These are phyloP conservation scores for Cryphonectria parasitica DNA, from an alignment of 2,329 filamentous ascomycete species.

Conservation along the genomic window DNA sequence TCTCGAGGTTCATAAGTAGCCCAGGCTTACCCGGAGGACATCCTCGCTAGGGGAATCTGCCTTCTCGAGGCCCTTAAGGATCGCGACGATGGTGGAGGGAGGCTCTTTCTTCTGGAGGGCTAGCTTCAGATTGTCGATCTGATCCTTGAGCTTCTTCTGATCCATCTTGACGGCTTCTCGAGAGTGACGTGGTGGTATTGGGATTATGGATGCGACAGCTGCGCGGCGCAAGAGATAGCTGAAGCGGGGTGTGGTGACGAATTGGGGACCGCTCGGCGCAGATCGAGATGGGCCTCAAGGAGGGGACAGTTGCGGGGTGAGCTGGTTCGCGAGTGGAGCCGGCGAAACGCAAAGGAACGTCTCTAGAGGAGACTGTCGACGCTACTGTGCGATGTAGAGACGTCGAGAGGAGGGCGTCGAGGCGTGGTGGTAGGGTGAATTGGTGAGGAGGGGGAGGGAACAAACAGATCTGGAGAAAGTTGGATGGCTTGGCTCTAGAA, in stretches of 20 bases:
- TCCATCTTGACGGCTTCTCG: conserved; percentile 57
- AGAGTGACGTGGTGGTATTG: neutral
- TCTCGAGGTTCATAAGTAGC: neutral
- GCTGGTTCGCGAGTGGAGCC: neutral
- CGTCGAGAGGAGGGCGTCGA: neutral
- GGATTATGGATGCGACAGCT: neutral
- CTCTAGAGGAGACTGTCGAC: neutral
- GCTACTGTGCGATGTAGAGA: neutral
- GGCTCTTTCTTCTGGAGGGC: conserved; percentile 77
- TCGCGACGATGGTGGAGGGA: conserved; percentile 68
- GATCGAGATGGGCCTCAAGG: neutral
- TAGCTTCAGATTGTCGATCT: conserved; percentile 80
- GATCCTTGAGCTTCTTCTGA: conserved; percentile 76
- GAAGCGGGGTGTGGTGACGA: neutral
- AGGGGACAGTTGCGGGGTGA: neutral
- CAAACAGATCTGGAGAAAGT: neutral
- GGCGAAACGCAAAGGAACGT: neutral
- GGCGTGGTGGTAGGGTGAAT: neutral
- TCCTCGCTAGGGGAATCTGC: conserved; percentile 86
- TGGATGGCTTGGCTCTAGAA: neutral
- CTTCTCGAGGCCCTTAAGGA: conserved; percentile 79
- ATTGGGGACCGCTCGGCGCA: neutral
- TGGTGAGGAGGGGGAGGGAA: neutral
- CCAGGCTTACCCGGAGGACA: conserved; percentile 70
- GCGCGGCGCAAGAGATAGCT: neutral